These are phyloP conservation scores for Botrytis galanthina DNA, from an alignment of 2,329 filamentous ascomycete species.

Conservation along the genomic window DNA sequence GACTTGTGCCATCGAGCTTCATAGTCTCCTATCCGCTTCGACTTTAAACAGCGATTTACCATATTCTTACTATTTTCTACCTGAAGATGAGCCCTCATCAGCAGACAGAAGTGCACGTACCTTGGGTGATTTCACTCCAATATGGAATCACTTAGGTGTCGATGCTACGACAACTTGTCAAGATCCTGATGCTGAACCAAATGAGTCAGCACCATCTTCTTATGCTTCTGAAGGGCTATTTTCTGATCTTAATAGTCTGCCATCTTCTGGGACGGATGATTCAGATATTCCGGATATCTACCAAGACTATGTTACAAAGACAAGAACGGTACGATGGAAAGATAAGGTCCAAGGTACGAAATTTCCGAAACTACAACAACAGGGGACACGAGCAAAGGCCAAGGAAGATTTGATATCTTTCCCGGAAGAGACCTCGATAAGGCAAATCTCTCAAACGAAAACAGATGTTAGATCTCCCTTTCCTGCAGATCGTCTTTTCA, in stretches of 20 bases:
- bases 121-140: constrained; percentile 15
- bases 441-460: not conserved
- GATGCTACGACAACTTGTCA: not conserved
- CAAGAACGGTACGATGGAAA: constrained; percentile 22
- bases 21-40: constrained; percentile 10
- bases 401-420: not conserved
- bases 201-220: constrained; percentile 10
- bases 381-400: not conserved
- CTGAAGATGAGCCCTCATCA: not conserved
- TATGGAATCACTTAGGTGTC: constrained; percentile 5
- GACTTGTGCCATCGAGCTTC: constrained; percentile 20
- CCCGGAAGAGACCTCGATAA: not conserved
- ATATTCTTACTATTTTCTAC: not conserved
- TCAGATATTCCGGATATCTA: not conserved
- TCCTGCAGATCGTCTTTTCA: constrained; percentile 6
- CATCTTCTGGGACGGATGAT: constrained; percentile 2
- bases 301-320: constrained; percentile 7
- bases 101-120: not conserved
- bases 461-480: not conserved
- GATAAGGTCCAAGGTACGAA: constrained; percentile 7
- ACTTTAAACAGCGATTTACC: not conserved
- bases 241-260: not conserved
- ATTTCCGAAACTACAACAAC: not conserved
- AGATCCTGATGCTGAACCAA: not conserved
- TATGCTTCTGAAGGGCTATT: not conserved